These are phyloP conservation scores for Terana coerulea DNA, from an alignment of 768 basidiomycete genomes.

Conservation along the genomic window DNA sequence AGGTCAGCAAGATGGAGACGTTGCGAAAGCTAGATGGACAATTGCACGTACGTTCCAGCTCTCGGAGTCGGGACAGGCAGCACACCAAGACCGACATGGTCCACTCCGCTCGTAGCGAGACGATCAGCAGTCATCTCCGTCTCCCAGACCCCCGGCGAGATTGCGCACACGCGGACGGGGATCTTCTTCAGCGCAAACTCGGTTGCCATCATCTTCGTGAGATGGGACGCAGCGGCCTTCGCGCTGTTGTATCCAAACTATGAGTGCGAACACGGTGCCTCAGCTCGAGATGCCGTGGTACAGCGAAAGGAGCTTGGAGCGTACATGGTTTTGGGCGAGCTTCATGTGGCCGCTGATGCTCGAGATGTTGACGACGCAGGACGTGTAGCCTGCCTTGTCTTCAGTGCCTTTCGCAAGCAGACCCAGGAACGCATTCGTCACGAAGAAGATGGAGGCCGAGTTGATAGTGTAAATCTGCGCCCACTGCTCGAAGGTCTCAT, in stretches of 20 bases:
- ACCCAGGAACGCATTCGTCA: constrained; percentile 72
- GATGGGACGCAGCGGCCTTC: constrained; percentile 72
- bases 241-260: constrained; percentile 82
- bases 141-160: constrained; percentile 73
- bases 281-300: too few relatives aligned
- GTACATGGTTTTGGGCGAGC: constrained; percentile 73
- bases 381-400: constrained; percentile 53
- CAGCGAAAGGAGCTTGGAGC: too few relatives aligned
- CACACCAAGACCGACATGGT: constrained; percentile 56
- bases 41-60: constrained; percentile 68
- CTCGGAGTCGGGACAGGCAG: constrained; percentile 57
- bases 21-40: too few relatives aligned
- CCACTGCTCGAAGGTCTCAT: constrained; percentile 65
- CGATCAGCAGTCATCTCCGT: constrained; percentile 68
- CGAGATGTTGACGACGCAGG: constrained; percentile 73
- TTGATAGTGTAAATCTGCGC: constrained; percentile 59
- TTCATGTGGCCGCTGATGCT: constrained; percentile 72
- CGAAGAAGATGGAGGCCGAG: constrained; percentile 74
- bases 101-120: constrained; percentile 37
- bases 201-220: constrained; percentile 75
- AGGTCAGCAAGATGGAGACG: too few relatives aligned
- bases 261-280: too few relatives aligned
- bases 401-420: constrained; percentile 69
- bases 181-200: constrained; percentile 69
- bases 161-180: constrained; percentile 64